Percentiles rank a stretch among this genome's conserved stretches.
Evolutionary conservation across 2,329 filamentous ascomycete species (phyloP).

Genomic region (Onygena corvina): DNA sequence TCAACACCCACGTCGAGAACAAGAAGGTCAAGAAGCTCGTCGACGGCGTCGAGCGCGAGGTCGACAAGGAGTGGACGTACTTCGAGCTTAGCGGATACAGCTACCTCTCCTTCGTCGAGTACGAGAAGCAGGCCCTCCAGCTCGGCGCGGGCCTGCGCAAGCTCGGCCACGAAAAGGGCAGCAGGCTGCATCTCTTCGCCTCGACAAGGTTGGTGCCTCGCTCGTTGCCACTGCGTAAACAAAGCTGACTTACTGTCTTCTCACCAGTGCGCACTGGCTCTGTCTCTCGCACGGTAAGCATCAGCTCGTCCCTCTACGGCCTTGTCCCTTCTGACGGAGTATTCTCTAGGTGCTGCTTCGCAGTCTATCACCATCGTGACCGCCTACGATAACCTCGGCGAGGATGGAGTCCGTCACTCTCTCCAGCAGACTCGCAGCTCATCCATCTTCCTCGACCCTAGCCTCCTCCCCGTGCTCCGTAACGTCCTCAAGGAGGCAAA

Average conservation of each 20-base stretch:
- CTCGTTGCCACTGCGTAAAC: background rate
- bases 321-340: background rate
- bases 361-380: slow-evolving; percentile 85
- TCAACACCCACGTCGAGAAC: slow-evolving; percentile 68
- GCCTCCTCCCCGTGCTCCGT: slow-evolving; percentile 37
- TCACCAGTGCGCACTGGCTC: slow-evolving; percentile 63
- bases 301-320: slow-evolving; percentile 10
- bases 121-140: slow-evolving; percentile 56
- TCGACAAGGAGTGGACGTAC: slow-evolving; percentile 85
- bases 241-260: slow-evolving; percentile 10
- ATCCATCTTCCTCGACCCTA: slow-evolving; percentile 27
- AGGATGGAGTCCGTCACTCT: slow-evolving; percentile 26
- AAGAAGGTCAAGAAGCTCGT: slow-evolving; percentile 85
- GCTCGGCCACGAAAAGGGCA: slow-evolving; percentile 54
- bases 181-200: slow-evolving; percentile 70
- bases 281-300: slow-evolving; percentile 60
- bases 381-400: slow-evolving; percentile 27
- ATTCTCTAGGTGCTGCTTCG: slow-evolving; percentile 47
- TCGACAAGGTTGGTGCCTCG: slow-evolving; percentile 53
- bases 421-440: slow-evolving; percentile 24
- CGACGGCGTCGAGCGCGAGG: slow-evolving; percentile 64
- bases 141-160: slow-evolving; percentile 62
- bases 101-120: slow-evolving; percentile 69
- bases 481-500: slow-evolving; percentile 43
- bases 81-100: slow-evolving; percentile 70